These are phyloP conservation scores for Colletotrichum neosansevieriae DNA, from an alignment of 2,329 filamentous ascomycete genomes.

Conservation along the genomic window DNA sequence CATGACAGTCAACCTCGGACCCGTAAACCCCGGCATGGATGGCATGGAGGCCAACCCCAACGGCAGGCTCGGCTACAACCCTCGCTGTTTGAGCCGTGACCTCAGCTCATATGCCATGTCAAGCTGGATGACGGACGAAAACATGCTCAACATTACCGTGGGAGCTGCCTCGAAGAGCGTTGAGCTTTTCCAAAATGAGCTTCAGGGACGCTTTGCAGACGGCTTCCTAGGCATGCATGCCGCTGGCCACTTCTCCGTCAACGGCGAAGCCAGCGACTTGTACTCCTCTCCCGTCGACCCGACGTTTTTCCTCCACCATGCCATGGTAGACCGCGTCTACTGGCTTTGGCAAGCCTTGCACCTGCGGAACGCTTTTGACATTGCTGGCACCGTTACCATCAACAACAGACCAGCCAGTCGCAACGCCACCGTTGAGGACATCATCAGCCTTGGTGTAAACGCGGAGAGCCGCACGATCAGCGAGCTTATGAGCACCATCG, in stretches of 20 bases:
- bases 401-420: conserved; percentile 42
- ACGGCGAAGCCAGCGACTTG: conserved; percentile 51
- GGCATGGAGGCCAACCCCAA: conserved; percentile 40
- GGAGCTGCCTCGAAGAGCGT: conserved; percentile 47
- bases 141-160: conserved; percentile 47
- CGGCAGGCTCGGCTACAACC: conserved; percentile 54
- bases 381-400: conserved; percentile 43
- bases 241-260: conserved; percentile 54
- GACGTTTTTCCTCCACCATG: conserved; percentile 46
- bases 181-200: conserved; percentile 49
- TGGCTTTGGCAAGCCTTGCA: conserved; percentile 46
- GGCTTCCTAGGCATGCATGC: conserved; percentile 50
- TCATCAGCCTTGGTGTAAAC: conserved; percentile 45
- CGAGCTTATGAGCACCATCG: conserved; percentile 48
- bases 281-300: conserved; percentile 48
- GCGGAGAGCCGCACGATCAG: conserved; percentile 46
- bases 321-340: conserved; percentile 47
- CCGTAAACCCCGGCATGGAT: conserved; percentile 49
- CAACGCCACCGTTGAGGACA: conserved; percentile 42
- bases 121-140: conserved; percentile 36
- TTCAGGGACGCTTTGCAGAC: conserved; percentile 48
- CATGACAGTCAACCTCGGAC: conserved; percentile 53
- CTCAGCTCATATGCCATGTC: conserved; percentile 49
- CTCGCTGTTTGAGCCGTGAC: conserved; percentile 59
- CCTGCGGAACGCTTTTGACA: conserved; percentile 35